phyloP scores from a whole-genome alignment of 441 rosid genomes.

The Pelargonium cotyledonis region DNA sequence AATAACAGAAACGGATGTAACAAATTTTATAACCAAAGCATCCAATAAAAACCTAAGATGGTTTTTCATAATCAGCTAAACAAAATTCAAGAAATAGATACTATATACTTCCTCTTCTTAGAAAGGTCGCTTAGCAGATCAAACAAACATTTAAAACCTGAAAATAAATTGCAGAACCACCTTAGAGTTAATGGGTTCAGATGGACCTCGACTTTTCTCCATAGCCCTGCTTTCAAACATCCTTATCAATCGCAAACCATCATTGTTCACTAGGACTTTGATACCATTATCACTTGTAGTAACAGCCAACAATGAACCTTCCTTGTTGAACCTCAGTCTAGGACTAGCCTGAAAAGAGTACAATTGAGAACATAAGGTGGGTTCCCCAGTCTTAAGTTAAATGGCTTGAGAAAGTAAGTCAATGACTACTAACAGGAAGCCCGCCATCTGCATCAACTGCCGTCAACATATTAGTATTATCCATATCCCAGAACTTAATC shows the following conservation, averaged over 20 bases:
- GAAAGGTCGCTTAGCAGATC: no score
- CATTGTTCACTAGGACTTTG: constrained; percentile 64
- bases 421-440: constrained; percentile 40
- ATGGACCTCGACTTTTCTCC: constrained; percentile 58
- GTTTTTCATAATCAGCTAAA: no score
- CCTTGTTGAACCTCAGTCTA: constrained; percentile 67
- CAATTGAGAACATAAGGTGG: constrained; percentile 6
- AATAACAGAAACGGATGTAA: no score
- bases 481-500: constrained; percentile 75
- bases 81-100: no score
- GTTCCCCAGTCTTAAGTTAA: constrained; percentile 2
- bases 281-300: constrained; percentile 70
- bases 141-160: not conserved
- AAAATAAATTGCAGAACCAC: constrained; percentile 26
- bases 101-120: no score
- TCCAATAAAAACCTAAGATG: no score
- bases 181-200: constrained; percentile 47
- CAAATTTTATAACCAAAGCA: no score
- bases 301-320: constrained; percentile 68
- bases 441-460: constrained; percentile 66
- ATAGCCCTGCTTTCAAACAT: constrained; percentile 43
- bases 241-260: constrained; percentile 59
- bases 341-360: constrained; percentile 56
- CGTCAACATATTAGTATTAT: constrained; percentile 39
- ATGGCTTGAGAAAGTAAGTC: not conserved